Conservation (phyloP, 257 asterid species). For the Nicotiana knightiana region DNA sequence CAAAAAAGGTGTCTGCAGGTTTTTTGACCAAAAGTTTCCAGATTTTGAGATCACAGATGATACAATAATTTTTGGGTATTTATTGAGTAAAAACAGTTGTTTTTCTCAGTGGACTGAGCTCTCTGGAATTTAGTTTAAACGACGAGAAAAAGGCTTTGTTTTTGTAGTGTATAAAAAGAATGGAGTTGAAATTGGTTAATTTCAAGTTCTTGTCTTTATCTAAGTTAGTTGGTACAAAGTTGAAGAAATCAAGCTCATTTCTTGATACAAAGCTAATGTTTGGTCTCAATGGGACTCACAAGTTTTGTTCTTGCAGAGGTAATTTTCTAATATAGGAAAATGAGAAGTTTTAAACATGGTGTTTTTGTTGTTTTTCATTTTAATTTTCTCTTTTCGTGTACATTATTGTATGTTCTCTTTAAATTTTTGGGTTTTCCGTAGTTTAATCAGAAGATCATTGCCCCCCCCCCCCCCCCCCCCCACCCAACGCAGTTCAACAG, state of each 20-base stretch:
- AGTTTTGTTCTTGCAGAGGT: constrained; percentile 51
- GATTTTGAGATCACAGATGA: not conserved
- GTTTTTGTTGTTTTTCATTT: not conserved
- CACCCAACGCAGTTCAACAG: not conserved
- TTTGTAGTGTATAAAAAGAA: constrained; percentile 2
- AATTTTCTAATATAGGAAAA: not conserved
- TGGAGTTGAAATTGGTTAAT: constrained; percentile 39
- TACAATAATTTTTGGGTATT: not conserved
- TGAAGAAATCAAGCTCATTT: constrained; percentile 32
- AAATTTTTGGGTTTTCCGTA: not conserved
- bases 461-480: no score
- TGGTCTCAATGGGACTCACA: constrained; percentile 19
- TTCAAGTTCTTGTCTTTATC: constrained; percentile 28
- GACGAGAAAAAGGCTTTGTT: constrained; percentile 6
- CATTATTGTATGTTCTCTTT: not conserved
- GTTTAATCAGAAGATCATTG: not conserved
- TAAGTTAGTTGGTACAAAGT: constrained; percentile 30
- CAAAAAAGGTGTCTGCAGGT: not conserved
- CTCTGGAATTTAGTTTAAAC: not conserved
- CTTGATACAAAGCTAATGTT: constrained; percentile 17
- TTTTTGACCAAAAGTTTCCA: not conserved
- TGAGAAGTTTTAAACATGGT: not conserved
- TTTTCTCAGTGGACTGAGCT: not conserved
- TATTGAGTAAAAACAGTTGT: not conserved
- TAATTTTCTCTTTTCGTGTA: not conserved